Base-by-base conservation (phyloP, 2,329 filamentous ascomycete species). In the Dothidotthia symphoricarpi region DNA sequence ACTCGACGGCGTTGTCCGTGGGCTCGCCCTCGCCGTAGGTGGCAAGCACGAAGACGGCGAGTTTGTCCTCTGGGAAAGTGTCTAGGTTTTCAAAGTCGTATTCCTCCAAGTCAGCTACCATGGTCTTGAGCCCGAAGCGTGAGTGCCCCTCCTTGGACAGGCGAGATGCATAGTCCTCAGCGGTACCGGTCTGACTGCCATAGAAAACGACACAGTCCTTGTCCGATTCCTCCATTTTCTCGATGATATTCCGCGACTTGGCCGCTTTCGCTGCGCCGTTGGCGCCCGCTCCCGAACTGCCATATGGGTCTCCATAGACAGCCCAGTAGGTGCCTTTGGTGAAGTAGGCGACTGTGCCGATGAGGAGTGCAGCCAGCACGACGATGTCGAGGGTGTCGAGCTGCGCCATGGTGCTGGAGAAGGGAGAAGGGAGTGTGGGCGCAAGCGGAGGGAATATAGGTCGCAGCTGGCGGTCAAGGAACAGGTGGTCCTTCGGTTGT, bases 121-220 rank as follows among this genome's bases (percentile, higher is more conserved):
- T 97, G 47, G 91, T 96, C 72, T 95, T 94, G 47, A 98, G 78
- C 25, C 93, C 93, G 65, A 95, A 98, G 47, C 93, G 82, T 60
- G 91, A 95, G 69, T 91, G 91, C 61, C 93, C 93, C 71, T 98
- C 93, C 77, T 98, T 98, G 52, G 93, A 89, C 55, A 98, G 75
- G 57, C 94, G 82, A 10, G 91, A 95, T 51, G 93, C 94, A 64
- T 98, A 98, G 69, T 98, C 93, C 73, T 98, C 94, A 33, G 93
- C 93, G 27, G 93, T 98, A 59, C 93, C 93, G 14, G 93, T 98
- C 73, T 98, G 93, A 22, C 93, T 98, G 53, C 93, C 93, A 67
- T 96, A 98, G 76, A 98, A 96, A 60, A 98, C 85, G 51, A 98
- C 85, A 69, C 91, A 96, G 74, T 98, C 97, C 75, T 97, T 98